Evolutionary conservation across 1,284 basidiomycete genomes (phyloP), one percentile per base, ranked within the genome.

Genomic region (Pholiota adiposa): DNA sequence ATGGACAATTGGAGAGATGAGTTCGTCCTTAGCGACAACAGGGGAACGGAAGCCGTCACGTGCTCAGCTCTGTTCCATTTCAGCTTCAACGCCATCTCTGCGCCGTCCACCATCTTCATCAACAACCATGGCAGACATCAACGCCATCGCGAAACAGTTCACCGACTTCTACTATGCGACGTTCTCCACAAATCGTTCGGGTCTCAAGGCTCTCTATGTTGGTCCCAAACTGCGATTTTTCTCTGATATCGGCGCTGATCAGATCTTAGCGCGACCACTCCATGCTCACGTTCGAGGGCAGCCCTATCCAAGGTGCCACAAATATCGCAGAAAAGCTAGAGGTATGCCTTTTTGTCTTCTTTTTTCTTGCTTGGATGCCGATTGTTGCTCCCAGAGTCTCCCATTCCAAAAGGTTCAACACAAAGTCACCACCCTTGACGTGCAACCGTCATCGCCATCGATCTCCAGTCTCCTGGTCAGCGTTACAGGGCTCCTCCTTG

Each of bases 281-380:
- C 21, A 98, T 97, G 94, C 80, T 99, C 69, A 88, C 91, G 9
- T 99, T 88, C 78, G 96, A 99, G 79, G 85, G 86, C 21, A 62
- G 73, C 34, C 87, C 83, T 56, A 78, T 89, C 64, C 79, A 84
- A 61, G 94, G 96, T 27, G 77, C 71, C 0, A 34, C 55, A 0
- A 71, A 68, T 23, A 97, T 98, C 73, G 72, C 83, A n/a, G 87
- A 92, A 71, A 97, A 98, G 77, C 82, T 98, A 54, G 79, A 77
- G 56, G 94, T 96, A 72, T 63, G 80, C n/a, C n/a, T 75, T 27
- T 33, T 27, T 21, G n/a, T 43, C 49, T 25, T 56, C n/a, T n/a
- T n/a, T 34, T 40, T 55, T 8, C 23, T 52, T 65, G 40, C 40
- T 19, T 65, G 55, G 58, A 55, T 56, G 54, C 27, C 63, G 34